phyloP scores from a whole-genome alignment of 2,329 filamentous ascomycete species.

The Verticillium tricorpus region DNA sequence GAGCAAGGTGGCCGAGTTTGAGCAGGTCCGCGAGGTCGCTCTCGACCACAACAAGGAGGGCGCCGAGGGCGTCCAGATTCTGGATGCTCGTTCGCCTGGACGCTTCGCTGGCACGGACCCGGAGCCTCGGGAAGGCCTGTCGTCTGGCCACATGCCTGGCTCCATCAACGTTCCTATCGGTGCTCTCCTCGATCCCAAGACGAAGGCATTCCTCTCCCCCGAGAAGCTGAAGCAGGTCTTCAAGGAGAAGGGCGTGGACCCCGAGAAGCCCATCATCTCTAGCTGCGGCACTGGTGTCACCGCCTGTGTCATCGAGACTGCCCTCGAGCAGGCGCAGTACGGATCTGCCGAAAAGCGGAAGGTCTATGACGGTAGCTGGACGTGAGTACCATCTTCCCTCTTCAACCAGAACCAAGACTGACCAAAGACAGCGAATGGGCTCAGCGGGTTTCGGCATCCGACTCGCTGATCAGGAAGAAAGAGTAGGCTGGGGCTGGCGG shows the following conservation, averaged over 20 bases:
- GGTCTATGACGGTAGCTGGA: conserved; percentile 97
- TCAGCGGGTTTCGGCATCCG: conserved; percentile 56
- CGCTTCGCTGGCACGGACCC: conserved; percentile 79
- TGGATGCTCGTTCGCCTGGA: conserved; percentile 79
- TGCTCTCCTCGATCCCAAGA: conserved; percentile 74
- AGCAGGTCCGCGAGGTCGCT: conserved; percentile 75
- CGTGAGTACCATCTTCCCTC: conserved; percentile 53
- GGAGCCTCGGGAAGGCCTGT: conserved; percentile 80
- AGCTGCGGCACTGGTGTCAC: conserved; percentile 94
- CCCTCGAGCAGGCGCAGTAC: conserved; percentile 72
- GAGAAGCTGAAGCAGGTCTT: conserved; percentile 74
- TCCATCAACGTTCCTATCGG: conserved; percentile 79
- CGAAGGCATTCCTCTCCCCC: conserved; percentile 71
- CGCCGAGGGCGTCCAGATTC: conserved; percentile 75
- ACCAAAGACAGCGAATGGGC: conserved; percentile 56
- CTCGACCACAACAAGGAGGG: conserved; percentile 77
- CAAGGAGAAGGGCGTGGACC: conserved; percentile 72
- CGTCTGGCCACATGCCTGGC: conserved; percentile 88
- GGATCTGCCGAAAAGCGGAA: conserved; percentile 62
- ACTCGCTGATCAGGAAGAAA: conserved; percentile 58
- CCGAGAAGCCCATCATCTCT: conserved; percentile 74
- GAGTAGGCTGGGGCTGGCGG: conserved; percentile 17
- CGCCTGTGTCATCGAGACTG: conserved; percentile 84
- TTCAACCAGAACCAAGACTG: conserved; percentile 15
- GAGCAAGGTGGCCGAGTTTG: conserved; percentile 70